Base-by-base conservation (phyloP, 1,284 basidiomycete genomes). In the Ganoderma lingzhi region DNA sequence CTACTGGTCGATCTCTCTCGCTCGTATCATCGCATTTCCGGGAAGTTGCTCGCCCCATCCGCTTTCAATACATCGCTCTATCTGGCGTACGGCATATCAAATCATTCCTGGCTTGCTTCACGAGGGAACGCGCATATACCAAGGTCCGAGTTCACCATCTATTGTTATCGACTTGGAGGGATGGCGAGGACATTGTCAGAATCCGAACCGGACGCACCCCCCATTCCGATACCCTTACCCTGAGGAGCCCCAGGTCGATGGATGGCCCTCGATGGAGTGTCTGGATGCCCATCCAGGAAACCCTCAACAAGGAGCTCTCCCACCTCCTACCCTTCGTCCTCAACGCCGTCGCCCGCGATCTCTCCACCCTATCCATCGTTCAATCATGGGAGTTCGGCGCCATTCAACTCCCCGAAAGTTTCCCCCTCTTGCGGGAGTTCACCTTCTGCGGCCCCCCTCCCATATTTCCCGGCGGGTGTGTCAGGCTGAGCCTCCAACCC, bases 1-100 rank as follows among this genome's bases (percentile, higher is more conserved):
- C 41, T 62, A 71, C 71, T 4, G 71, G 67, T n/a, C 65, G 71
- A 19, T 65, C 71, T 15, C 62, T 71, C 37, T 64, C 64, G 6
- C 63, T 67, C n/a, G 63, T 67, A 6, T 71, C 71, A 10, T 56
- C 19, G 12, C 30, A 23, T 48, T 10, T 68, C 53, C 66, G 42
- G 37, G 45, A 66, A 3, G 65, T 45, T 2, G 68, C 45, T 9
- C 63, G 65, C 17, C 17, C 64, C 6, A 30, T 59, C 17, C 69
- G 67, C 39, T 69, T 69, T 35, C 60, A 62, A 56, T 53, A 63
- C 59, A 58, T 70, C 10, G 32, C 64, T 19, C 32, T 73, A 15
- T 23, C 58, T 15, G 41, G 64, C 35, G 39, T 62, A 41, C 6
- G 58, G 37, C 56, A 68, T 15, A 62, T 62, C 19, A 62, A 66